Evolutionary conservation across 2,329 filamentous ascomycete genomes (phyloP).

Genomic region (Hypoxylon sp.): DNA sequence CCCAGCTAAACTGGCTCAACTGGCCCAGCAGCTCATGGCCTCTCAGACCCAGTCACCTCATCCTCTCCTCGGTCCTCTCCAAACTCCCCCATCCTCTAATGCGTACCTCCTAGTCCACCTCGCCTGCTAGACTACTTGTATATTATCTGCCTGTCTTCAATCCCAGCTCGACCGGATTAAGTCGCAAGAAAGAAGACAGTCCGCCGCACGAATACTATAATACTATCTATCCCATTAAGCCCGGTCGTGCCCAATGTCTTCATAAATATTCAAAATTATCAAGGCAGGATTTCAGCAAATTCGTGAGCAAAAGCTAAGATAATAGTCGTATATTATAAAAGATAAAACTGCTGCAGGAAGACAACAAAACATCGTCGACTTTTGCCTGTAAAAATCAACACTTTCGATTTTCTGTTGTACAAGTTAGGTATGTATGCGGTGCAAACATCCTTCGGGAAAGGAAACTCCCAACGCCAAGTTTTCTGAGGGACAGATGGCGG

Average conservation of each 20-base stretch:
- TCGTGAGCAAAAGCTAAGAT: no score
- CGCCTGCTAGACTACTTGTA: no score
- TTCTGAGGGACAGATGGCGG: conserved; percentile 27
- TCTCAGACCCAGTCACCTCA: no score
- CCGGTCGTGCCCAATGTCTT: conserved; percentile 33
- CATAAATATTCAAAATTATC: not conserved
- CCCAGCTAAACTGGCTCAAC: no score
- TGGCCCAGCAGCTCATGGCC: no score
- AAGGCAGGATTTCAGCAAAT: conserved; percentile 21
- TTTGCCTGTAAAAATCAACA: conserved; percentile 11
- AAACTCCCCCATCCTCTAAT: no score
- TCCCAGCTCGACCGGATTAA: not conserved
- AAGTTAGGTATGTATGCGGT: conserved; percentile 29
- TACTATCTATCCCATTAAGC: no score
- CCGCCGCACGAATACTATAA: conserved; percentile 21
- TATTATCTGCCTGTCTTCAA: no score
- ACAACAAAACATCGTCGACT: no score
- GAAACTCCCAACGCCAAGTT: conserved; percentile 30
- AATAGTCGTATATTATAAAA: not conserved
- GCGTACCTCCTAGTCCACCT: no score
- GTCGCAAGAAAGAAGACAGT: not conserved
- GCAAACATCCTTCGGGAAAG: conserved; percentile 29
- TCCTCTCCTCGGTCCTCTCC: no score
- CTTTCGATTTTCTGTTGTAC: conserved; percentile 32
- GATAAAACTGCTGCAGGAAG: no score